These are phyloP conservation scores for Biancaea sappan DNA, from an alignment of 306 rosid genomes.

Conservation along the genomic window DNA sequence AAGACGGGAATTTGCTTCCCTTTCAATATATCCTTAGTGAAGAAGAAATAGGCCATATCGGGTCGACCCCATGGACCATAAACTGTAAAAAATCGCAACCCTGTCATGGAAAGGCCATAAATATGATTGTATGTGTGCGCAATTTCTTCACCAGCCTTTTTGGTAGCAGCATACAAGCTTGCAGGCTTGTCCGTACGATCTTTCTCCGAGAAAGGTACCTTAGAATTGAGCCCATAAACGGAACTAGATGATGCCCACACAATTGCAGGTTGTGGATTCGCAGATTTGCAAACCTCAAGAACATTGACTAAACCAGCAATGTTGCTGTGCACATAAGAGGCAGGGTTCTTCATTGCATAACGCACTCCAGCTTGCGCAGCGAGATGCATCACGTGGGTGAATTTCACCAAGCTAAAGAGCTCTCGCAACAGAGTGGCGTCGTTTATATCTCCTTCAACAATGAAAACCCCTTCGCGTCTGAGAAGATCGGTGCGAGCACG, in stretches of 20 bases:
- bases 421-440: constrained; percentile 7
- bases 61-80: constrained; percentile 59
- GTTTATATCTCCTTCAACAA: constrained; percentile 44
- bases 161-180: constrained; percentile 46
- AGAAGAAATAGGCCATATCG: constrained; percentile 51
- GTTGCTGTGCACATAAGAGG: constrained; percentile 45
- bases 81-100: constrained; percentile 48
- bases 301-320: constrained; percentile 43
- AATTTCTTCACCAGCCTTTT: constrained; percentile 53
- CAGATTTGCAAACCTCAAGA: constrained; percentile 40
- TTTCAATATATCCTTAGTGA: constrained; percentile 40
- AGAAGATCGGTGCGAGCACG: constrained; percentile 35
- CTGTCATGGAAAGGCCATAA: constrained; percentile 46
- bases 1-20: constrained; percentile 34
- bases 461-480: constrained; percentile 19
- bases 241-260: constrained; percentile 55
- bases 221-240: constrained; percentile 45
- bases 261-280: constrained; percentile 43
- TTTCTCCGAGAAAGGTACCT: constrained; percentile 45
- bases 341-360: constrained; percentile 46
- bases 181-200: constrained; percentile 50
- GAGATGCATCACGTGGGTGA: constrained; percentile 50
- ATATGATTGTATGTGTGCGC: constrained; percentile 46
- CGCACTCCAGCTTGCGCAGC: constrained; percentile 52
- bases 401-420: constrained; percentile 34